These are phyloP conservation scores for Conoideocrella luteorostrata DNA, from an alignment of 2,329 filamentous ascomycete species.

Conservation along the genomic window DNA sequence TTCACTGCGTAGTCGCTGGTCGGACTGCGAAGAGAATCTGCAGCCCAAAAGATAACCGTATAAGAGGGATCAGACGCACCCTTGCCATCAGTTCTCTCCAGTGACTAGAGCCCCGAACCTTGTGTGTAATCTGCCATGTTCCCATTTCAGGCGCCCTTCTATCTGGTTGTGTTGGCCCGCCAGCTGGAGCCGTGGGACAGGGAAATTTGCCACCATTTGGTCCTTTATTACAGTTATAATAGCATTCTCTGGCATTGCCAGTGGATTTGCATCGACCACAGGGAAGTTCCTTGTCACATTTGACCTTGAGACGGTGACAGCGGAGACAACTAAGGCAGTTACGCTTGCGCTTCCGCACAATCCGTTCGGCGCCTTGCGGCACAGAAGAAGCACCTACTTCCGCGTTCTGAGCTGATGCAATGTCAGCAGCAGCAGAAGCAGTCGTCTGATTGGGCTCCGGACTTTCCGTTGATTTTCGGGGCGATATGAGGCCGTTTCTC, in stretches of 20 bases:
- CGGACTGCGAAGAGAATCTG: neutral
- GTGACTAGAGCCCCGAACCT: constrained; percentile 28
- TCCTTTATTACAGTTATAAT: constrained; percentile 31
- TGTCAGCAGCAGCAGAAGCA: constrained; percentile 7
- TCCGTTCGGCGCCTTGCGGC: constrained; percentile 13
- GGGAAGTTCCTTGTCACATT: constrained; percentile 31
- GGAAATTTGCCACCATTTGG: constrained; percentile 29
- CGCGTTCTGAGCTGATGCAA: constrained; percentile 6
- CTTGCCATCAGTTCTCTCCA: constrained; percentile 31
- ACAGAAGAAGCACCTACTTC: constrained; percentile 3
- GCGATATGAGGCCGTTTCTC: constrained; percentile 22
- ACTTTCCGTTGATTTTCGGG: constrained; percentile 22
- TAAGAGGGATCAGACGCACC: constrained; percentile 18
- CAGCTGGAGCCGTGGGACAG: constrained; percentile 20
- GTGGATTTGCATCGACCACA: constrained; percentile 28
- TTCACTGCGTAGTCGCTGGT: too few relatives aligned
- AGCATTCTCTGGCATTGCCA: constrained; percentile 28
- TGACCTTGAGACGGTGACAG: constrained; percentile 31
- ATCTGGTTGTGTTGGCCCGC: constrained; percentile 16
- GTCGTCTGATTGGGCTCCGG: constrained; percentile 15
- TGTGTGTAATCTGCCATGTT: constrained; percentile 28
- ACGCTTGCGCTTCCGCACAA: constrained; percentile 29
- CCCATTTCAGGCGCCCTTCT: constrained; percentile 21
- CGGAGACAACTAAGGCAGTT: constrained; percentile 29
- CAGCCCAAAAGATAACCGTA: neutral